Percentiles rank a stretch among this genome's conserved stretches.
Evolutionary conservation across 345 rosid genomes (phyloP).

Genomic region (Microcos paniculata): DNA sequence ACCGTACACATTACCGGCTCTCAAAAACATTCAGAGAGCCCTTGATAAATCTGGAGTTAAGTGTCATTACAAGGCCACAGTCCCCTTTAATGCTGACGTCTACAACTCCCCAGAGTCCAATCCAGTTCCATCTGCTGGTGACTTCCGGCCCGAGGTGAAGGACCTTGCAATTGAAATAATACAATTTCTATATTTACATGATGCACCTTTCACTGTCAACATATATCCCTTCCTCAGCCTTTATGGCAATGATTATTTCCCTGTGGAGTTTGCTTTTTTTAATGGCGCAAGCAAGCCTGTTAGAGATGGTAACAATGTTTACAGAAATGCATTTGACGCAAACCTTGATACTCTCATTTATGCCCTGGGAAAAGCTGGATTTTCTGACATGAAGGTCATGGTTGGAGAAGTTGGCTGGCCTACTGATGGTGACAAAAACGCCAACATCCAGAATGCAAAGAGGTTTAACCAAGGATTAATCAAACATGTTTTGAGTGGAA

Average conservation of each 20-base stretch:
- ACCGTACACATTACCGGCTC: conserved; percentile 40
- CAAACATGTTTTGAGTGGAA: conserved; percentile 15
- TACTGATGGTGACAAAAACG: conserved; percentile 18
- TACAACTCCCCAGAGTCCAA: conserved; percentile 27
- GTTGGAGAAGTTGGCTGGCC: conserved; percentile 27
- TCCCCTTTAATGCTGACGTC: conserved; percentile 51
- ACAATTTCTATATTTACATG: conserved; percentile 14
- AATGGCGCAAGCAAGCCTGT: conserved; percentile 28
- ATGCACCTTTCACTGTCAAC: conserved; percentile 48
- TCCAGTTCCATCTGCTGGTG: conserved; percentile 22
- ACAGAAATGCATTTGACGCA: conserved; percentile 22
- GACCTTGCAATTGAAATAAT: conserved; percentile 13
- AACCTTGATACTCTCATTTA: conserved; percentile 18
- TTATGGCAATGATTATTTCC: conserved; percentile 37
- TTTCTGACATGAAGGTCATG: conserved; percentile 12
- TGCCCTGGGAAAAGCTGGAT: conserved; percentile 16
- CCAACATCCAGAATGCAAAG: conserved; percentile 16
- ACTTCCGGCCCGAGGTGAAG: conserved; percentile 21
- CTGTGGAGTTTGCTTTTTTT: conserved; percentile 47
- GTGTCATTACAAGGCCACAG: conserved; percentile 38
- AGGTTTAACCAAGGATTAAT: conserved; percentile 21
- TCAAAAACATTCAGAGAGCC: conserved; percentile 43
- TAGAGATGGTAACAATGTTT: conserved; percentile 11
- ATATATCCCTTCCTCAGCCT: conserved; percentile 56
- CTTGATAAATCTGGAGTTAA: conserved; percentile 31